Base-by-base conservation (phyloP, 495 filamentous ascomycete genomes). In the Astrocystis sublimbata region DNA sequence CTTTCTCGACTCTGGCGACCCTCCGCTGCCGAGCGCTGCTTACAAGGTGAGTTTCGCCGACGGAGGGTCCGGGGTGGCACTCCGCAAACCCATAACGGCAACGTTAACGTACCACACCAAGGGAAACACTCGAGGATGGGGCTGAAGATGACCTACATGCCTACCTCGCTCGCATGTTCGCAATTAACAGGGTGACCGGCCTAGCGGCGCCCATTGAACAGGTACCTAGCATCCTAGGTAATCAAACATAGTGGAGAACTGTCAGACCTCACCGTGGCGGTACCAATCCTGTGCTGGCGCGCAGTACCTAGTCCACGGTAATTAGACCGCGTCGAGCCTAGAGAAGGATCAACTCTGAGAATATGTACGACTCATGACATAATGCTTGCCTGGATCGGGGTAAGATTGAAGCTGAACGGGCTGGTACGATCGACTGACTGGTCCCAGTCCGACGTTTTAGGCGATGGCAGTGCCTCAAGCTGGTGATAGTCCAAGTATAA, bases 181-280 rank as follows among this genome's bases (percentile, higher is more conserved):
- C 28, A 35, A 19, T 35, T 21, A 17, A n/a, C 30, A 10, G n/a
- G 49, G 9, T 35, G 13, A 13, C 33, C 33, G 6, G 13, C 33
- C 13, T 24, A 21, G 19, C 6, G n/a, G 2, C 21, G 52, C 36
- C 21, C 15, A 42, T 56, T 7, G 5, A 36, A 30, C n/a, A n/a
- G n/a, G n/a, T n/a, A n/a, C n/a, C n/a, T n/a, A n/a, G n/a, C n/a
- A n/a, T n/a, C n/a, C n/a, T n/a, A n/a, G n/a, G n/a, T 19, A 57
- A 57, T 57, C 21, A 57, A 57, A 57, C 28, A 24, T 43, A 33
- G 54, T 57, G 54, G 54, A n/a, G 53, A 38, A 30, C 3, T 21
- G 35, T 30, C 15, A 10, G 24, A 43, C 38, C 35, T 57, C 15
- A 52, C 13, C 0, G 12, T n/a, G 45, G 45, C 10, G 8, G 45